Conservation (phyloP, 2,329 filamentous ascomycete species). For the Penicillium sp. region DNA sequence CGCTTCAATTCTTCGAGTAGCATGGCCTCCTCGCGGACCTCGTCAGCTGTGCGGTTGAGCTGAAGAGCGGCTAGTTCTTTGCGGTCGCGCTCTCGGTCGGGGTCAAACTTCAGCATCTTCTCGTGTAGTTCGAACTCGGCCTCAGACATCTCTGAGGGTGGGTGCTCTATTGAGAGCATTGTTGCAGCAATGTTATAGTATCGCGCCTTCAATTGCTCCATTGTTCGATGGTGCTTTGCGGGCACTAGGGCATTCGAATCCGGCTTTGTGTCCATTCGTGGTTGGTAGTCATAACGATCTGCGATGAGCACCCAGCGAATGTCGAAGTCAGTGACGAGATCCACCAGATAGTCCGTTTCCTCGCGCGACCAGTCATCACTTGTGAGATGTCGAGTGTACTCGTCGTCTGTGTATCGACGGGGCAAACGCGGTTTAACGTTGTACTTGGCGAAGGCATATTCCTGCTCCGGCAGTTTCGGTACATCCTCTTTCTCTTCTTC, state of each 20-base stretch:
- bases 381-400: constrained; percentile 74
- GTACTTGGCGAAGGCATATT: constrained; percentile 74
- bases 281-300: constrained; percentile 78
- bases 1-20: constrained; percentile 86
- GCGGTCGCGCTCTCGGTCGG: constrained; percentile 71
- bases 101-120: constrained; percentile 81
- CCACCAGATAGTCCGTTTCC: constrained; percentile 89
- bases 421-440: constrained; percentile 78
- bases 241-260: constrained; percentile 36
- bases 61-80: constrained; percentile 82
- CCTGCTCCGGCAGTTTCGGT: constrained; percentile 40
- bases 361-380: constrained; percentile 81
- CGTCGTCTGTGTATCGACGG: constrained; percentile 73
- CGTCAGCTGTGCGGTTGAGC: constrained; percentile 75
- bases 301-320: constrained; percentile 87
- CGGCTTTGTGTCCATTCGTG: constrained; percentile 28
- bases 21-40: constrained; percentile 88
- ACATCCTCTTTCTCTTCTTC: constrained; percentile 36
- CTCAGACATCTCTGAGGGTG: constrained; percentile 80
- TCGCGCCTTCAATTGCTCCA: constrained; percentile 88
- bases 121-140: constrained; percentile 81
- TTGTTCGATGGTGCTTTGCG: constrained; percentile 56
- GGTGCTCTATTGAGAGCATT: constrained; percentile 76
- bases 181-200: constrained; percentile 85
- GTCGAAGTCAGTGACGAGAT: constrained; percentile 72